These are phyloP conservation scores for Dianthus caryophyllus DNA, from an alignment of 148 eudicot species.

Conservation along the genomic window DNA sequence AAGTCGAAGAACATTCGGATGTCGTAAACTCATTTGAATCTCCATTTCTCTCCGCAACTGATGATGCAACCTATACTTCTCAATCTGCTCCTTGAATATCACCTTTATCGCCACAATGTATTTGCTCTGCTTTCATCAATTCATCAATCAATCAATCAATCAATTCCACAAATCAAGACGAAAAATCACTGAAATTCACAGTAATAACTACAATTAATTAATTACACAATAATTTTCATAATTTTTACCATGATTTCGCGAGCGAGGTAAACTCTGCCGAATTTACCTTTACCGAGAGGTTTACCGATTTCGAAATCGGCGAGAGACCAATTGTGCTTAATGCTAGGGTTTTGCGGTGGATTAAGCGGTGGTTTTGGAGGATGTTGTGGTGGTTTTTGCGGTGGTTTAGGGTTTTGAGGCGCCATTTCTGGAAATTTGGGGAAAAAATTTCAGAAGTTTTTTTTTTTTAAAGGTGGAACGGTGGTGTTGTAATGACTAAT, in stretches of 20 bases:
- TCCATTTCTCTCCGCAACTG: conserved; percentile 89
- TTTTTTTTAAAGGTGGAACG: too few relatives aligned
- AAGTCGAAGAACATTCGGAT: conserved; percentile 71
- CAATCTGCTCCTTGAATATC: conserved; percentile 85
- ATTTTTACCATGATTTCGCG: conserved; percentile 57
- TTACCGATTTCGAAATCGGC: conserved; percentile 82
- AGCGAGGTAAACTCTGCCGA: conserved; percentile 89
- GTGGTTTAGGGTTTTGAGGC: conserved; percentile 31
- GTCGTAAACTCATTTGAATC: conserved; percentile 67
- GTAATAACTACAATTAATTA: too few relatives aligned
- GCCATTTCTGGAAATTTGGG: conserved; percentile 17
- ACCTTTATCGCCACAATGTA: conserved; percentile 87
- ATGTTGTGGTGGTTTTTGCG: conserved; percentile 10
- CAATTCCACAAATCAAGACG: neutral
- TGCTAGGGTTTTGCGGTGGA: conserved; percentile 23
- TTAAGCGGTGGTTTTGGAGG: neutral
- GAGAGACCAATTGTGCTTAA: conserved; percentile 53
- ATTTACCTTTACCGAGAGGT: conserved; percentile 86
- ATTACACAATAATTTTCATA: too few relatives aligned
- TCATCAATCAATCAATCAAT: neutral
- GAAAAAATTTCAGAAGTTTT: neutral
- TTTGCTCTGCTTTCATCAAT: conserved; percentile 57
- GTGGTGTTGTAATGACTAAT: too few relatives aligned
- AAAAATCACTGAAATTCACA: neutral
- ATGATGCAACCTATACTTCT: conserved; percentile 61